Percentiles rank a stretch among this genome's conserved stretches.
These are phyloP conservation scores for Fusarium mexicanum DNA, from an alignment of 2,329 filamentous ascomycete genomes.

Conservation along the genomic window DNA sequence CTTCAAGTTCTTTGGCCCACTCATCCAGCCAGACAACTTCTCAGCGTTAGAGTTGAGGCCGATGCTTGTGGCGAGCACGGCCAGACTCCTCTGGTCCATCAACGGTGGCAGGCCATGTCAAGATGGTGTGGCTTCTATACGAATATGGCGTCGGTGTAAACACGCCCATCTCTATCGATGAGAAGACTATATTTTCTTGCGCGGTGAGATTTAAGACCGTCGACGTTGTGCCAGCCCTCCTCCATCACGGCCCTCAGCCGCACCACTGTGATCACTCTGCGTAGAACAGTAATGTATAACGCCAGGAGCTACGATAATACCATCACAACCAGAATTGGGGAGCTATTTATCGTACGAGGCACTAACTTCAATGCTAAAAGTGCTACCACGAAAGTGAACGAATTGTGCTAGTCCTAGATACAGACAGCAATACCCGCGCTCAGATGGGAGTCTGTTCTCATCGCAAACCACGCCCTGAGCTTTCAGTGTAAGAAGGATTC, in stretches of 20 bases:
- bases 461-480: background rate
- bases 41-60: fast-evolving
- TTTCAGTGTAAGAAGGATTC: fast-evolving
- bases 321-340: fast-evolving
- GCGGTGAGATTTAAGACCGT: fast-evolving
- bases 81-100: background rate
- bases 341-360: fast-evolving
- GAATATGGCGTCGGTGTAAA: fast-evolving
- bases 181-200: fast-evolving
- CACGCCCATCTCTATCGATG: fast-evolving
- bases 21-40: background rate
- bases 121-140: too few species aligned
- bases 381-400: background rate
- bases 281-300: fast-evolving
- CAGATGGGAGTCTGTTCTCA: background rate
- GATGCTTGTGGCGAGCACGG: fast-evolving
- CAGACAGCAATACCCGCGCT: fast-evolving
- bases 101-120: background rate
- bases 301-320: fast-evolving
- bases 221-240: fast-evolving
- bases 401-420: background rate
- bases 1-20: too few species aligned
- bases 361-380: background rate
- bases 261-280: fast-evolving
- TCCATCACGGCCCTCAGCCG: fast-evolving